Evolutionary conservation across 2,329 filamentous ascomycete species (phyloP), one percentile per base, ranked within the genome.

Genomic region (Colletotrichum chrysophilum): DNA sequence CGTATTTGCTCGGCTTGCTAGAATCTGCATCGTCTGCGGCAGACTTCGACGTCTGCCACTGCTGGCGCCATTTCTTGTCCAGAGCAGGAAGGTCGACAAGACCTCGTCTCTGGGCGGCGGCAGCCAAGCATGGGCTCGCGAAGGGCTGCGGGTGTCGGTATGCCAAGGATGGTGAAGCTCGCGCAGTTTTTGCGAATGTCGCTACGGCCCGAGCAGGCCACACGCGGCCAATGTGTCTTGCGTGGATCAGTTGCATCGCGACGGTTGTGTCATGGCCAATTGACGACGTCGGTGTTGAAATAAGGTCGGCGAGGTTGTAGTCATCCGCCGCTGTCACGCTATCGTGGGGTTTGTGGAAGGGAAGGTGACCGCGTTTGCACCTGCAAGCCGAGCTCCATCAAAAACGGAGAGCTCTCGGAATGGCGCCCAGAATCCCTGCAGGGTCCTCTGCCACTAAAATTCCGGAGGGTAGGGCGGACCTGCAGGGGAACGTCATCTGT

Each of bases 61-160:
- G 82, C 56, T 84, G 81, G 4, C 87, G 88, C 90, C 90, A 92
- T 84, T 91, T 91, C 68, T 82, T 76, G 76, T 89, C 88, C 24
- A 91, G 80, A 6, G 86, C 83, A 12, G 82, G 83, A 24, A 91
- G 83, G 76, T 91, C 84, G 66, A 91, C 84, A 65, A 87, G 87
- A 74, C 79, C 81, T 77, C 85, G 81, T 77, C 78, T 80, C 66
- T 78, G 76, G 66, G 66, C 65, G 58, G 56, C 43, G 36, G 61
- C 34, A 30, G 66, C 64, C 14, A 76, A 60, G 43, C 32, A 67
- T 16, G 52, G 60, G 21, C 36, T 73, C 30, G 74, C 32, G 28
- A 71, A 75, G 21, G 67, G 65, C 14, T 38, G 74, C 55, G 32
- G 62, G 21, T 38, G 74, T 74, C 68, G 69, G 32, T 34, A 18